A percentile compares a stretch with the other conserved stretches of the same genome.
phyloP scores from a whole-genome alignment of 768 basidiomycete species.

The Psilocybe tampanensis region DNA sequence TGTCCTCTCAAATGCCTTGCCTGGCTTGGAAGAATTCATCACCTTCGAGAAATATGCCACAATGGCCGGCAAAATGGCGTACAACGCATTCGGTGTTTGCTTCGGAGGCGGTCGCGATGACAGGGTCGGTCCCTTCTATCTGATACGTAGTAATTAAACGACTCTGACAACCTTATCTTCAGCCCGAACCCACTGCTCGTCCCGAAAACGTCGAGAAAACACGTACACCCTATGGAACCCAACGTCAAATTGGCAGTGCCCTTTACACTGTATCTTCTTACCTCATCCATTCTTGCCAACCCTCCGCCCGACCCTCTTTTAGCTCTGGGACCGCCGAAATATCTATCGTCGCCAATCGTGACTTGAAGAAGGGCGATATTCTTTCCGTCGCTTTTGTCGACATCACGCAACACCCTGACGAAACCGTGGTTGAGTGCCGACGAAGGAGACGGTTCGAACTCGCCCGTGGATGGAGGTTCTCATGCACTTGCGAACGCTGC shows the following conservation, averaged over 20 bases:
- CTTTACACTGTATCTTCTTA: slow-evolving; percentile 80
- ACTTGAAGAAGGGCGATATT: slow-evolving; percentile 76
- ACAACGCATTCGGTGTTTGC: slow-evolving; percentile 78
- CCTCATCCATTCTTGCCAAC: slow-evolving; percentile 75
- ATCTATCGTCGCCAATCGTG: slow-evolving; percentile 64
- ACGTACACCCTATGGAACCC: slow-evolving; percentile 76
- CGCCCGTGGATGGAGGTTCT: slow-evolving; percentile 81
- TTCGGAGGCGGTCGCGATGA: slow-evolving; percentile 68
- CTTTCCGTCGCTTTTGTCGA: slow-evolving; percentile 80
- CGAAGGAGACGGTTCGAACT: slow-evolving; percentile 72
- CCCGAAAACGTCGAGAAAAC: slow-evolving; percentile 77
- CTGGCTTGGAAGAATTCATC: slow-evolving; percentile 73
- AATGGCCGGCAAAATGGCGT: slow-evolving; percentile 70
- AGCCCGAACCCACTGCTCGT: slow-evolving; percentile 56
- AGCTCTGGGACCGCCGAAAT: slow-evolving; percentile 67
- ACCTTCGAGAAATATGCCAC: slow-evolving; percentile 62
- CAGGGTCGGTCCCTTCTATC: slow-evolving; percentile 48
- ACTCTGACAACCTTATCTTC: background rate
- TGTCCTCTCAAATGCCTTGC: slow-evolving; percentile 62
- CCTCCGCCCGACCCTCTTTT: slow-evolving; percentile 69
- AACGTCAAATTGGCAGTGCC: slow-evolving; percentile 74
- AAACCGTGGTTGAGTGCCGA: slow-evolving; percentile 56
- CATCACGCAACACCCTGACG: slow-evolving; percentile 54
- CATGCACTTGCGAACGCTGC: slow-evolving; percentile 73
- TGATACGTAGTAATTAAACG: slow-evolving; percentile 1